Conservation (phyloP, 2,329 filamentous ascomycete genomes). For the Mycosphaerelloides madeirae region DNA sequence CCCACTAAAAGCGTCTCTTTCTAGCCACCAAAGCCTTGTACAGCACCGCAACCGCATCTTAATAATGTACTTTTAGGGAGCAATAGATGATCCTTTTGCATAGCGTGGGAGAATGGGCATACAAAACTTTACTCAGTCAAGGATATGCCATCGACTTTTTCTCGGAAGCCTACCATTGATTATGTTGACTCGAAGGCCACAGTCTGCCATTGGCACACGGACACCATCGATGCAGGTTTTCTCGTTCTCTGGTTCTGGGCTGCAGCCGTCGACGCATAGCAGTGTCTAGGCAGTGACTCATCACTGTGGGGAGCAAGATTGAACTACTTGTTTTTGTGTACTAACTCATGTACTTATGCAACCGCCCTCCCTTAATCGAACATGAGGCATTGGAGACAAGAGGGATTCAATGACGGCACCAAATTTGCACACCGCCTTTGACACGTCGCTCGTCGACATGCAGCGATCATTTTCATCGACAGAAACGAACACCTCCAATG, state of each 20-base stretch:
- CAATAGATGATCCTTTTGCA: neutral
- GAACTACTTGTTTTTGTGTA: too few species aligned
- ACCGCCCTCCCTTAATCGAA: too few species aligned
- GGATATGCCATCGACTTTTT: too few species aligned
- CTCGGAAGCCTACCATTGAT: too few species aligned
- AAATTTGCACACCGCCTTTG: slow-evolving; percentile 11
- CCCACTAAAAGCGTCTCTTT: slow-evolving; percentile 54
- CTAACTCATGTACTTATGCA: too few species aligned
- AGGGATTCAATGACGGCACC: slow-evolving; percentile 14
- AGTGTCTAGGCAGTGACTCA: too few species aligned
- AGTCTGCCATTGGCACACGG: too few species aligned
- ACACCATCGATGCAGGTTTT: too few species aligned
- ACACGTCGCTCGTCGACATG: slow-evolving; percentile 14
- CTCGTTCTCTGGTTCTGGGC: too few species aligned
- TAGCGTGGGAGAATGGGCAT: neutral
- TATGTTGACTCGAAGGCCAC: too few species aligned
- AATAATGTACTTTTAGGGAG: slow-evolving; percentile 43
- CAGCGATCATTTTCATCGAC: slow-evolving; percentile 16
- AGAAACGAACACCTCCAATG: slow-evolving; percentile 11
- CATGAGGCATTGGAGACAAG: neutral
- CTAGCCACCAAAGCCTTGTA: slow-evolving; percentile 58
- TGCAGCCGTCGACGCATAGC: too few species aligned
- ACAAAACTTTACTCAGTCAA: neutral
- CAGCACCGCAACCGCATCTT: slow-evolving; percentile 59
- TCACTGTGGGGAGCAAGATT: too few species aligned